These are phyloP conservation scores for Dactylellina parvicollis DNA, from an alignment of 2,329 filamentous ascomycete genomes.

Conservation along the genomic window DNA sequence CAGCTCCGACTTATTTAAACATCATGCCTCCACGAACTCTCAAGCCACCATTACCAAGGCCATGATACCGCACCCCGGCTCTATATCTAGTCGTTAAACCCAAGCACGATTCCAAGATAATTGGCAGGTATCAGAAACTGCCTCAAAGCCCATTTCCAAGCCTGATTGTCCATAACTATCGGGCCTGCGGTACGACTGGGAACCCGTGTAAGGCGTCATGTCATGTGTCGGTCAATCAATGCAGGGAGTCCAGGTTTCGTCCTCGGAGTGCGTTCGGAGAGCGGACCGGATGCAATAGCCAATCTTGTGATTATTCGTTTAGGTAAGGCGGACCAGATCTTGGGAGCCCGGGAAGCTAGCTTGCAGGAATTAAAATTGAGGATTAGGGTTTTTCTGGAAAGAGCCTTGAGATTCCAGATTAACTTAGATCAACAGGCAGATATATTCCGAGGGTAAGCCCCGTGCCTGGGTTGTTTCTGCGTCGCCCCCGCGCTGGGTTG, in stretches of 20 bases:
- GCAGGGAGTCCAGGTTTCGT: not conserved
- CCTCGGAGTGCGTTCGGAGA: conserved; percentile 14
- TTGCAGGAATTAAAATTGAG: conserved; percentile 23
- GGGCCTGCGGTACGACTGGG: conserved; percentile 35
- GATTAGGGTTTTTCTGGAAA: conserved; percentile 21
- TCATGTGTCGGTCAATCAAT: conserved; percentile 2
- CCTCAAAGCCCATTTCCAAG: conserved; percentile 41
- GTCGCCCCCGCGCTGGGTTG: not conserved
- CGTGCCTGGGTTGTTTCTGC: not conserved
- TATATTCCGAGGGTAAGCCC: conserved; percentile 13
- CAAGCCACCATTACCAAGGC: not conserved
- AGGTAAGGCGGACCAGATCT: conserved; percentile 14
- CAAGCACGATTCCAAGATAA: conserved; percentile 42
- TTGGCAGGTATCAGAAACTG: conserved; percentile 54
- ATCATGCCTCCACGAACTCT: not conserved
- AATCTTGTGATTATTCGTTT: conserved; percentile 46
- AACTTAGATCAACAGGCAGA: conserved; percentile 21
- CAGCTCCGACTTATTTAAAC: conserved; percentile 32
- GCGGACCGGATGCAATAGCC: conserved; percentile 40
- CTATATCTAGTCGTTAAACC: conserved; percentile 8
- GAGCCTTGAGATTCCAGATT: conserved; percentile 16
- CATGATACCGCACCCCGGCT: conserved; percentile 2
- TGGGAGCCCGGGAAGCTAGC: not conserved
- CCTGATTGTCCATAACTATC: conserved; percentile 23
- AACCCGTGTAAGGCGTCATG: not conserved